Evolutionary conservation across 2,329 filamentous ascomycete genomes (phyloP), one percentile per base, ranked within the genome.

Genomic region (Aspergillus bombycis): DNA sequence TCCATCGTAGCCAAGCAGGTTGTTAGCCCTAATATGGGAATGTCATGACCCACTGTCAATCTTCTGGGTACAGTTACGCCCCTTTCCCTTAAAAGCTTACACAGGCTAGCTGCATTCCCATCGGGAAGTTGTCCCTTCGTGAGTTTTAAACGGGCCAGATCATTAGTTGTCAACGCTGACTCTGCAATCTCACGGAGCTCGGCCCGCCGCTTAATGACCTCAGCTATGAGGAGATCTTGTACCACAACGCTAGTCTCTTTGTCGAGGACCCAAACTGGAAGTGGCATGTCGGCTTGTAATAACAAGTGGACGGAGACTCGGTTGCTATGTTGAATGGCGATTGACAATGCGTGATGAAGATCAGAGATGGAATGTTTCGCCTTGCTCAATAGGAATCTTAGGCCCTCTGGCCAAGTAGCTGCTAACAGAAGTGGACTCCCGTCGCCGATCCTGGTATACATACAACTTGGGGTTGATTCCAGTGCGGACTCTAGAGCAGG

Each of bases 361-460:
- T 46, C 43, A 5, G 0, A 3, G 43, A 5, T 6, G 11, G n/a
- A 26, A 23, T 23, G 12, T 21, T 23, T 10, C 10, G 21, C 43
- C 4, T 46, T 46, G 11, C 11, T 10, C 3, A 46, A 26, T 5
- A 21, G 43, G 10, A 46, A 12, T 21, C 26, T 9, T 14, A 46
- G 26, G n/a, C 43, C 43, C n/a, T 46, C 43, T 46, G 21, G 8
- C 43, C 21, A 46, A 26, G 21, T 23, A 11, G 19, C 21, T 23
- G 43, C 43, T 21, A 23, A 16, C 6, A 10, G 11, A 23, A 46
- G 43, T 14, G 21, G 21, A 9, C 16, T 43, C 7, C 8, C 1
- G 0, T 0, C 5, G 21, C n/a, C n/a, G 3, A 12, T 23, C 4
- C 12, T 0, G 4, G 8, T 26, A 46, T 26, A 10, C 4, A 46